Conservation (phyloP, 2,329 filamentous ascomycete genomes). For the Pseudocercospora ulei region DNA sequence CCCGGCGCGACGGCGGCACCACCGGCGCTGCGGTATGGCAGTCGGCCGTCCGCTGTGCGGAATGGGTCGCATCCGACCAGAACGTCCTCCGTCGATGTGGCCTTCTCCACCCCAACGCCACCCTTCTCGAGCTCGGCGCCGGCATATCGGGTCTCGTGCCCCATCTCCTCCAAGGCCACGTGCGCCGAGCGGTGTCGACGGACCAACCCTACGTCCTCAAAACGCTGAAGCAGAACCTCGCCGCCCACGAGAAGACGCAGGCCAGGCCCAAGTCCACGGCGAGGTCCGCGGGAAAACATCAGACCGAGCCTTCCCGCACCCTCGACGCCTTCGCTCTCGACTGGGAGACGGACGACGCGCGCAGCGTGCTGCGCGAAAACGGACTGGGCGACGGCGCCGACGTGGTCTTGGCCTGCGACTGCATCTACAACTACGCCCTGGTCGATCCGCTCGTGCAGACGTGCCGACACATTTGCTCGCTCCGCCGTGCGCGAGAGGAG, state of each 20-base stretch:
- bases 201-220: conserved; percentile 80
- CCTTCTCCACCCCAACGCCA: conserved; percentile 48
- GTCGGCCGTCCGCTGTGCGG: conserved; percentile 71
- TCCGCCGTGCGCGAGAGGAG: conserved; percentile 4
- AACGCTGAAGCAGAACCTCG: conserved; percentile 65
- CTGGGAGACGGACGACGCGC: conserved; percentile 60
- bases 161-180: conserved; percentile 52
- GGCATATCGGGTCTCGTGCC: conserved; percentile 76
- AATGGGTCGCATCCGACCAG: conserved; percentile 58
- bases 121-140: conserved; percentile 73
- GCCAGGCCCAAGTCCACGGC: no score
- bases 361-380: conserved; percentile 44
- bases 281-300: no score
- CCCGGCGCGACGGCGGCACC: conserved; percentile 61
- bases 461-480: conserved; percentile 66
- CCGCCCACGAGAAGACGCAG: conserved; percentile 44
- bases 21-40: conserved; percentile 82
- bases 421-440: conserved; percentile 86
- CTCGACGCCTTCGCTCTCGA: conserved; percentile 48
- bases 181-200: conserved; percentile 64
- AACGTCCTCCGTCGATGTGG: conserved; percentile 54
- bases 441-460: conserved; percentile 66
- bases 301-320: conserved; percentile 3
- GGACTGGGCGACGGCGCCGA: conserved; percentile 32
- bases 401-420: conserved; percentile 75